Conservation (phyloP, 2,329 filamentous ascomycete genomes). For the Colletotrichum tabaci region DNA sequence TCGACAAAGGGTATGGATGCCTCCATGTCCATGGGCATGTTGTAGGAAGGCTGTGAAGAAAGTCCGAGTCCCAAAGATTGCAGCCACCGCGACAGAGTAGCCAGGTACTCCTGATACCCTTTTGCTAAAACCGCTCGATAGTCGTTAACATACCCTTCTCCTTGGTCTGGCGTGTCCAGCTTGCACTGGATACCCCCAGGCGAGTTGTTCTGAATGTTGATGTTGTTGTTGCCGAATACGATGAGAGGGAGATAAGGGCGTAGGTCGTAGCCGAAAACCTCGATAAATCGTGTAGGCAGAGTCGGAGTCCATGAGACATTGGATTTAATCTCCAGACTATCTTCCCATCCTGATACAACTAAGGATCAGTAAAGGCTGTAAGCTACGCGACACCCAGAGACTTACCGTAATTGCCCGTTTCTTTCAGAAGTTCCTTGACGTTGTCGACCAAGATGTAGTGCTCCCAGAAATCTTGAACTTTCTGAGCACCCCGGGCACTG, state of each 20-base stretch:
- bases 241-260: slow-evolving; percentile 52
- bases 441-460: slow-evolving; percentile 50
- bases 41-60: slow-evolving; percentile 58
- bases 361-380: no score
- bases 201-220: slow-evolving; percentile 6
- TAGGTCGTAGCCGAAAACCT: slow-evolving; percentile 52
- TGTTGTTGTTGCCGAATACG: slow-evolving; percentile 41
- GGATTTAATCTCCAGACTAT: slow-evolving; percentile 52
- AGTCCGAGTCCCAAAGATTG: slow-evolving; percentile 51
- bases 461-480: slow-evolving; percentile 55
- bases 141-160: slow-evolving; percentile 25
- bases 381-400: no score
- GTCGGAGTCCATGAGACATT: slow-evolving; percentile 55
- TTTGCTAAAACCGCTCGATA: slow-evolving; percentile 16
- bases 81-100: slow-evolving; percentile 15
- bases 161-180: neutral
- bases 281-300: slow-evolving; percentile 49
- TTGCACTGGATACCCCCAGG: neutral
- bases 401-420: slow-evolving; percentile 52
- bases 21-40: slow-evolving; percentile 60
- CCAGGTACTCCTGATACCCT: slow-evolving; percentile 29
- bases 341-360: slow-evolving; percentile 48
- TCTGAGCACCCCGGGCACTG: slow-evolving; percentile 52
- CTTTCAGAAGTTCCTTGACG: slow-evolving; percentile 46
- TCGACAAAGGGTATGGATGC: slow-evolving; percentile 54